Conservation (phyloP, 805 yeast species). For the Saccharomycopsis javanensis region DNA sequence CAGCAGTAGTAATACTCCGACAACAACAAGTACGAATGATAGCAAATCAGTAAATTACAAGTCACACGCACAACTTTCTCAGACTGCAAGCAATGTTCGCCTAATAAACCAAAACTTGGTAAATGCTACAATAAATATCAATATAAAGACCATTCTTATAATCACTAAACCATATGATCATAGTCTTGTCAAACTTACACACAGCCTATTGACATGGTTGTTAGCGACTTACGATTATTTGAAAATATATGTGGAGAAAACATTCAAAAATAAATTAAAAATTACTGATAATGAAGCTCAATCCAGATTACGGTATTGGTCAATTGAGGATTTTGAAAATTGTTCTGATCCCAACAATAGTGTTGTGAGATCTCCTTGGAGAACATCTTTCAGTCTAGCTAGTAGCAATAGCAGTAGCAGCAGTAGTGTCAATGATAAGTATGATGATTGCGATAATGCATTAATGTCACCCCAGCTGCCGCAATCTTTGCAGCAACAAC, state of each 20-base stretch:
- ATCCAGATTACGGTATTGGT: conserved; percentile 32
- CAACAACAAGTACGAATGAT: background rate
- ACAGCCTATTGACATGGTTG: conserved; percentile 76
- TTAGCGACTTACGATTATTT: conserved; percentile 32
- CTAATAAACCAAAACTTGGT: conserved; percentile 62
- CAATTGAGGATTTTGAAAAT: conserved; percentile 24
- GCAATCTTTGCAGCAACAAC: background rate
- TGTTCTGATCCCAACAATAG: background rate
- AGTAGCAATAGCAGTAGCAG: background rate
- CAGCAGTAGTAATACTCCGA: background rate
- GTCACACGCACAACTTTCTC: conserved; percentile 67
- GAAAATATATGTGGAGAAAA: conserved; percentile 64
- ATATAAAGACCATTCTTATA: conserved; percentile 61
- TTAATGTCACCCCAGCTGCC: background rate
- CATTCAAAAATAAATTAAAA: conserved; percentile 33
- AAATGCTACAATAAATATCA: conserved; percentile 61
- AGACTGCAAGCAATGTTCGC: conserved; percentile 74
- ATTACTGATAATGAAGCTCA: background rate
- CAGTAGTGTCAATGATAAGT: background rate
- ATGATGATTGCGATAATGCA: background rate
- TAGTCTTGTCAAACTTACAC: conserved; percentile 61
- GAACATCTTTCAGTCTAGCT: background rate
- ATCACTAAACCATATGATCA: conserved; percentile 89
- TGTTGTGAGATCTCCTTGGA: background rate
- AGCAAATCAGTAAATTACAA: conserved; percentile 21